Evolutionary conservation across 805 yeast genomes (phyloP).

Genomic region (Teunomyces gatunensis): DNA sequence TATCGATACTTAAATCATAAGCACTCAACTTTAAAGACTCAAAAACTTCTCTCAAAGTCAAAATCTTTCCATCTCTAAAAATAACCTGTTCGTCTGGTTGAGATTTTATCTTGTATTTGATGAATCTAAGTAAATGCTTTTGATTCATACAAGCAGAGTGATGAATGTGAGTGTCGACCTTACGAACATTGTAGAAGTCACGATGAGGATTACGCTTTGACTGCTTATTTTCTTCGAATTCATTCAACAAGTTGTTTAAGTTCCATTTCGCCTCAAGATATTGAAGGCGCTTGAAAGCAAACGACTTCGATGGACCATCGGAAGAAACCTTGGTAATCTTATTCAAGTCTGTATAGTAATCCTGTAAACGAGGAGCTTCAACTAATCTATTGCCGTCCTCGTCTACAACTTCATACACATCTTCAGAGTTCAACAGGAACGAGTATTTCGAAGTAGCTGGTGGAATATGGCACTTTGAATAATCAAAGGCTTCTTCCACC

Average conservation of each 20-base stretch:
- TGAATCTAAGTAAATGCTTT: slow-evolving; percentile 90
- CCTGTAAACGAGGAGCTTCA: slow-evolving; percentile 77
- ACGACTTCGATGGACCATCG: slow-evolving; percentile 95
- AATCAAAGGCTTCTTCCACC: slow-evolving; percentile 56
- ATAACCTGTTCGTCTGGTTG: slow-evolving; percentile 87
- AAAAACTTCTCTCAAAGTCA: slow-evolving; percentile 87
- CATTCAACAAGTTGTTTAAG: slow-evolving; percentile 80
- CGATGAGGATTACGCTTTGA: slow-evolving; percentile 94
- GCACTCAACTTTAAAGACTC: slow-evolving; percentile 88
- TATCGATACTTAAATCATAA: slow-evolving; percentile 92
- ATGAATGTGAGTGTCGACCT: slow-evolving; percentile 97
- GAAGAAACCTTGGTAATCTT: slow-evolving; percentile 70
- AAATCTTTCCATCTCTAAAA: slow-evolving; percentile 84
- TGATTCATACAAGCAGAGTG: slow-evolving; percentile 99
- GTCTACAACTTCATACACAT: slow-evolving; percentile 64
- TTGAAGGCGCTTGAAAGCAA: slow-evolving; percentile 90
- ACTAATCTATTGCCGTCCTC: slow-evolving; percentile 39
- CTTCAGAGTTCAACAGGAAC: slow-evolving; percentile 55
- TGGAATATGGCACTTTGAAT: slow-evolving; percentile 56
- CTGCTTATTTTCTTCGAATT: slow-evolving; percentile 87
- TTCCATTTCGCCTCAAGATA: slow-evolving; percentile 97
- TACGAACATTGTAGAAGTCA: slow-evolving; percentile 94
- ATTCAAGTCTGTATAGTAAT: slow-evolving; percentile 82
- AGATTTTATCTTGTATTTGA: slow-evolving; percentile 89
- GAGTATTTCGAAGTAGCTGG: slow-evolving; percentile 38